Evolutionary conservation across 257 asterid species (phyloP).

Genomic region (Lavandula angustifolia): DNA sequence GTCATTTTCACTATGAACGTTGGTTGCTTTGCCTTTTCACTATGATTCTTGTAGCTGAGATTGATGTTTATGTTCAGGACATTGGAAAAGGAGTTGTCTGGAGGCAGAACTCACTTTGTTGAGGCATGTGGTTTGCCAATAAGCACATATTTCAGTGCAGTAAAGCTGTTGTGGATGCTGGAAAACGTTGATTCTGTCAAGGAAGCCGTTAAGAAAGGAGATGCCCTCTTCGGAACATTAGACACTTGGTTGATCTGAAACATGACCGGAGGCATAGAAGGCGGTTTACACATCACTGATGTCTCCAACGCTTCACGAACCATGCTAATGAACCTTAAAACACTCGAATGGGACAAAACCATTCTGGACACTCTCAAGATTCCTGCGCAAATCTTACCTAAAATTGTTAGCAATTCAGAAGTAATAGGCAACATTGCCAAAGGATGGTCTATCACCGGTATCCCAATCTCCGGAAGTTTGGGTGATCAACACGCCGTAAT

Average conservation of each 20-base stretch:
- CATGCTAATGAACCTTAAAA: constrained; percentile 85
- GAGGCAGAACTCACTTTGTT: constrained; percentile 85
- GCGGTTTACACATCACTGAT: constrained; percentile 82
- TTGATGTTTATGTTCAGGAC: constrained; percentile 68
- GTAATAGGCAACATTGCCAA: constrained; percentile 60
- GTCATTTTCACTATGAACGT: too few relatives aligned
- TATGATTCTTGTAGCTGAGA: constrained; percentile 25
- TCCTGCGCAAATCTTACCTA: constrained; percentile 59
- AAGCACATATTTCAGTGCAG: constrained; percentile 92
- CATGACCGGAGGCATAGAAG: constrained; percentile 72
- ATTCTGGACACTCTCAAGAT: constrained; percentile 48
- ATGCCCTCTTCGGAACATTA: constrained; percentile 86
- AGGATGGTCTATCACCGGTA: constrained; percentile 81
- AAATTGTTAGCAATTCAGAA: constrained; percentile 77
- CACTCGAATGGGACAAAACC: constrained; percentile 77
- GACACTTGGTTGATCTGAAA: constrained; percentile 98
- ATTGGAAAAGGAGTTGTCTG: constrained; percentile 76
- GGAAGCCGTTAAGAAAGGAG: constrained; percentile 64
- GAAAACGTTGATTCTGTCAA: constrained; percentile 72
- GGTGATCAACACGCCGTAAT: constrained; percentile 98
- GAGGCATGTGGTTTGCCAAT: constrained; percentile 78
- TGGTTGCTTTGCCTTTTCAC: not conserved
- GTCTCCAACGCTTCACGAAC: constrained; percentile 92
- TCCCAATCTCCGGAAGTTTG: constrained; percentile 87
- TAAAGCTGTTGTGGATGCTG: constrained; percentile 78